phyloP scores from a whole-genome alignment of 306 rosid species.

The Vachellia pachyceras region DNA sequence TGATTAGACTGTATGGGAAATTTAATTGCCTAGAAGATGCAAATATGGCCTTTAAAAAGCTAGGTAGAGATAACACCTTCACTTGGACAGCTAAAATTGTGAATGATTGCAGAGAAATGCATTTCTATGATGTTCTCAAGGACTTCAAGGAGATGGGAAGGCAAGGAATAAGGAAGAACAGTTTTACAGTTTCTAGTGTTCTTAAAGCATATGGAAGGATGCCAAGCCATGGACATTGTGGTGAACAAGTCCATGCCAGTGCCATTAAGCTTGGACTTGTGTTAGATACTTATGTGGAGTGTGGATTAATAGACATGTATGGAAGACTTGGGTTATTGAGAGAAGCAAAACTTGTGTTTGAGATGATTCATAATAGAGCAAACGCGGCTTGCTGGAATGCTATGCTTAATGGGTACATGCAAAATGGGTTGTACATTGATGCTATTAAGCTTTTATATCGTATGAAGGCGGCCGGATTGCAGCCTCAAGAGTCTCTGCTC shows the following conservation, averaged over 20 bases:
- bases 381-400: constrained; percentile 69
- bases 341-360: constrained; percentile 56
- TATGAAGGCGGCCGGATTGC: constrained; percentile 56
- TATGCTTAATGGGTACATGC: constrained; percentile 56
- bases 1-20: constrained; percentile 60
- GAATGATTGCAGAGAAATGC: constrained; percentile 49
- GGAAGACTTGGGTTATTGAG: constrained; percentile 54
- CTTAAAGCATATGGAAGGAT: constrained; percentile 70
- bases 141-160: constrained; percentile 63
- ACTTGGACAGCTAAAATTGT: constrained; percentile 64
- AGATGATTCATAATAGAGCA: constrained; percentile 40
- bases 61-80: constrained; percentile 39
- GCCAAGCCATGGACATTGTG: constrained; percentile 43
- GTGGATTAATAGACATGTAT: constrained; percentile 67
- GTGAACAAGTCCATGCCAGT: constrained; percentile 62
- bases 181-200: constrained; percentile 57
- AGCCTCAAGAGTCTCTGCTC: constrained; percentile 57
- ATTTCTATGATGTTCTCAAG: constrained; percentile 48
- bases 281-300: constrained; percentile 49
- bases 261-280: constrained; percentile 58
- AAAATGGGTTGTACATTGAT: constrained; percentile 50
- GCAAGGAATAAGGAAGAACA: constrained; percentile 57
- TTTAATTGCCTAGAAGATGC: constrained; percentile 54
- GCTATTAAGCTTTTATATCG: constrained; percentile 66
- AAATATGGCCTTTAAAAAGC: constrained; percentile 44